Base-by-base conservation (phyloP, 2,329 filamentous ascomycete species). In the Penicillium thymicola region DNA sequence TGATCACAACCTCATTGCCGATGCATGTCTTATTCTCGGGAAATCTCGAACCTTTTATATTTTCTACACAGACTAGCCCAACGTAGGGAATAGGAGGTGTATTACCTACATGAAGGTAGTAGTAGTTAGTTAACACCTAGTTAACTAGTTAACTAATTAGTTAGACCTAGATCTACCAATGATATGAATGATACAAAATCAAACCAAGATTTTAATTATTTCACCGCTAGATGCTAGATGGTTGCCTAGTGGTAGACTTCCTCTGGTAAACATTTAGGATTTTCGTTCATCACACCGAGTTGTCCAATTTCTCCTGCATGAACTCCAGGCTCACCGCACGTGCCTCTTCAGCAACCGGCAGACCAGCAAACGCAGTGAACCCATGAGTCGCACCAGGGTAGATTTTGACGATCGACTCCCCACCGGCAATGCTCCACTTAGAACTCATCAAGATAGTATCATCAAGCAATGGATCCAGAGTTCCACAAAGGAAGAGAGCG, bases 321-420 rank as follows among this genome's bases (percentile, higher is more conserved):
- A 46, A 46, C 4, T 32, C 27, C 18, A 46, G 4, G 18, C 11
- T 46, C 27, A 46, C 43, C n/a, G n/a, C 43, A 46, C 21, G 13
- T 21, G 43, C 43, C 43, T 46, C 43, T 3, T 46, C 43, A 18
- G 43, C 43, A 1, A 46, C 27, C 1, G 43, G 43, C n/a, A 46
- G 43, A 46, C 43, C 43, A 9, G 43, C 11, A 10, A 78, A 78
- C 59, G 68, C 69, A 49, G 76, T 76, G 59, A 82, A 85, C 0
- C 77, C 81, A 73, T 85, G 83, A 18, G 80, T 74, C 9, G 78
- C 80, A 0, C 82, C 82, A n/a, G 77, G 76, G 64, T 78, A 82
- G 16, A 84, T 71, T 69, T 80, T 85, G 3, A 83, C 69, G 3
- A 82, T 70, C 0, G 75, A 74, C 66, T 82, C 79, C 5, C 75